Base-by-base conservation (phyloP, 495 filamentous ascomycete species). In the Penicillium steckii region DNA sequence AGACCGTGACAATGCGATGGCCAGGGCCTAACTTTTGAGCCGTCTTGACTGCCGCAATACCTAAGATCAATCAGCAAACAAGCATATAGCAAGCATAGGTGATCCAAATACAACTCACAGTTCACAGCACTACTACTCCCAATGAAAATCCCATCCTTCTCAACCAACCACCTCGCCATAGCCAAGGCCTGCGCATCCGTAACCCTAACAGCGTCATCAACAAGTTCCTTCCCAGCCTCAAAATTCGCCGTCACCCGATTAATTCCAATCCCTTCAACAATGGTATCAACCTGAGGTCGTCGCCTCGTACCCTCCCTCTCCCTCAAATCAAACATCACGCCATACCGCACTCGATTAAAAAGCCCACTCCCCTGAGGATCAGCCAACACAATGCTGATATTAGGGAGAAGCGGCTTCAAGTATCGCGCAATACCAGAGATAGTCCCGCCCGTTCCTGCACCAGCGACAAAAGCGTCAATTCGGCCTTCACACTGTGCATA, bases 71-170 rank as follows among this genome's bases (percentile, higher is more conserved):
- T 15, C 0, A 46, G 30, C 24, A 37, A 32, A 25, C 27, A 5
- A 29, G 12, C 8, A 1, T 15, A 15, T 17, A 19, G n/a, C 27
- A 55, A 21, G n/a, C 24, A 44, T 33, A 37, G 17, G 15, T 43
- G 5, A 13, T n/a, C n/a, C n/a, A 56, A 29, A 30, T 13, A 15
- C 30, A 18, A 76, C 82, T 71, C 61, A 84, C 91, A 97, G 64
- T 99, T 99, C 13, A 97, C 93, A 15, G 93, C 89, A 67, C 87
- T 95, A 63, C 90, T 95, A 59, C 91, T 96, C 8, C 94, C 94
- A 26, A 90, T 77, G 62, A 99, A 99, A 29, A 99, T 85, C 0
- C 94, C 94, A 66, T 99, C 94, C 59, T 91, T 89, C 77, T 97
- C 92, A 3, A 96, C 94, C 27, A 99, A 72, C 88, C 90, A 96